Percentiles rank a stretch among this genome's conserved stretches.
Conservation (phyloP, 352 stramenopile species). For the Globisporangium paroecandrum region DNA sequence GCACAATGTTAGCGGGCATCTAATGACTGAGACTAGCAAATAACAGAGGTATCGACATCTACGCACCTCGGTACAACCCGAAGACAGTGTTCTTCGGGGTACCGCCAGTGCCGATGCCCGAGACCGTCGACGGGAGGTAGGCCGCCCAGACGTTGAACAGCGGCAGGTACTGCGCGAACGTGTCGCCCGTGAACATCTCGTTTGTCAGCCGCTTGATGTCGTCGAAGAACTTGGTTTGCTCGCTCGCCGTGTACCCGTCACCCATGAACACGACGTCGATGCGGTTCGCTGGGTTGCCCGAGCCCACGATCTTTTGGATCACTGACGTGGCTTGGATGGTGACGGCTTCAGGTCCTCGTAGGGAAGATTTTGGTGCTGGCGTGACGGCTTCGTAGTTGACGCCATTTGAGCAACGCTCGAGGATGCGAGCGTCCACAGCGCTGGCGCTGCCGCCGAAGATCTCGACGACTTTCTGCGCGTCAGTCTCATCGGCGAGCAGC, state of each 20-base stretch:
- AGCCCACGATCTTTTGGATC: slow-evolving; percentile 32
- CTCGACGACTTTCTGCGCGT: slow-evolving; percentile 17
- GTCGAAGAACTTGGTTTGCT: slow-evolving; percentile 28
- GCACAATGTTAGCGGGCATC: background rate
- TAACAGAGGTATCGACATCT: background rate
- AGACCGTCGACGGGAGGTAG: slow-evolving; percentile 20
- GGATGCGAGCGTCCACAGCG: background rate
- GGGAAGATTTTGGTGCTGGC: too few relatives aligned
- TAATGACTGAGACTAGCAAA: background rate
- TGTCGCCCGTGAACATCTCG: slow-evolving; percentile 36
- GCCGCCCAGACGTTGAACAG: slow-evolving; percentile 33
- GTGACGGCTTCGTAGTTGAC: background rate
- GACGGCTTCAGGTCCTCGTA: too few relatives aligned
- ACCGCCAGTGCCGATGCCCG: slow-evolving; percentile 24
- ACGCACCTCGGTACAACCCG: slow-evolving; percentile 22
- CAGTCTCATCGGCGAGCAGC: slow-evolving; percentile 3
- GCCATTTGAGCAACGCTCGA: background rate
- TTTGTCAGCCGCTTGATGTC: slow-evolving; percentile 34
- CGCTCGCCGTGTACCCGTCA: slow-evolving; percentile 33
- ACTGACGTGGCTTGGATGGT: background rate
- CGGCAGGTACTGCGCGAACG: slow-evolving; percentile 27
- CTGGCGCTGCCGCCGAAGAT: slow-evolving; percentile 16
- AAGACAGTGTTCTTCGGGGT: slow-evolving; percentile 21
- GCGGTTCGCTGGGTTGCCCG: slow-evolving; percentile 30
- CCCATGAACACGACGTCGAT: slow-evolving; percentile 48